Conservation (phyloP, 805 yeast species). For the Barnettozyma populi region DNA sequence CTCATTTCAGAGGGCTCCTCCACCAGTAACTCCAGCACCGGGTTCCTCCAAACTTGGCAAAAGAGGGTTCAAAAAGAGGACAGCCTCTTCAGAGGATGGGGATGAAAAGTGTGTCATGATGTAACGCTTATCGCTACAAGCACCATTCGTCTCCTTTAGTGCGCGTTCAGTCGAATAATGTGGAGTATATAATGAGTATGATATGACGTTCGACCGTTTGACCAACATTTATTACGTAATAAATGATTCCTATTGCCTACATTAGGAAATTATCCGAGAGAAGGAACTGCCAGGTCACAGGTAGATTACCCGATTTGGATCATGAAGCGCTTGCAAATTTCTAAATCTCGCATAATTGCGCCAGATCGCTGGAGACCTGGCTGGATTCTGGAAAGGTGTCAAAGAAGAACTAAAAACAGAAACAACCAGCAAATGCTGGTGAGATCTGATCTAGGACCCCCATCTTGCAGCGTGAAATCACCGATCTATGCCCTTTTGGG, state of each 20-base stretch:
- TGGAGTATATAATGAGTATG: too few relatives aligned
- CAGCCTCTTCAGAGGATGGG: not conserved
- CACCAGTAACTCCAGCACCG: not conserved
- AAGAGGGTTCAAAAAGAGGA: not conserved
- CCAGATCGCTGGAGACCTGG: not conserved
- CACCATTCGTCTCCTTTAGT: too few relatives aligned
- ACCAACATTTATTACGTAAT: not conserved
- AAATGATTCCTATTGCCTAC: too few relatives aligned
- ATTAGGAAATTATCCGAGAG: not conserved
- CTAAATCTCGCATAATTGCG: not conserved
- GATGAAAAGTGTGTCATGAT: constrained; percentile 14
- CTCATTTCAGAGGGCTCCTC: not conserved
- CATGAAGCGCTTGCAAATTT: constrained; percentile 1
- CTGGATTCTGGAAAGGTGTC: not conserved
- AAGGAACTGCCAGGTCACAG: not conserved
- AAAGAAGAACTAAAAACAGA: not conserved
- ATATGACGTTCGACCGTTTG: too few relatives aligned
- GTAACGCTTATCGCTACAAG: not conserved
- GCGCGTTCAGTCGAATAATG: too few relatives aligned
- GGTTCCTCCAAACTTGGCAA: not conserved
- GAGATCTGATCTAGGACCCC: not conserved
- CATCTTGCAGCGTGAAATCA: not conserved
- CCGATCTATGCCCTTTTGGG: not conserved
- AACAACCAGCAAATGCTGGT: not conserved
- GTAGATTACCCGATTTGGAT: constrained; percentile 2